phyloP scores from a whole-genome alignment of 371 early-diverging fungal species.

The Actinomortierella wolfii region DNA sequence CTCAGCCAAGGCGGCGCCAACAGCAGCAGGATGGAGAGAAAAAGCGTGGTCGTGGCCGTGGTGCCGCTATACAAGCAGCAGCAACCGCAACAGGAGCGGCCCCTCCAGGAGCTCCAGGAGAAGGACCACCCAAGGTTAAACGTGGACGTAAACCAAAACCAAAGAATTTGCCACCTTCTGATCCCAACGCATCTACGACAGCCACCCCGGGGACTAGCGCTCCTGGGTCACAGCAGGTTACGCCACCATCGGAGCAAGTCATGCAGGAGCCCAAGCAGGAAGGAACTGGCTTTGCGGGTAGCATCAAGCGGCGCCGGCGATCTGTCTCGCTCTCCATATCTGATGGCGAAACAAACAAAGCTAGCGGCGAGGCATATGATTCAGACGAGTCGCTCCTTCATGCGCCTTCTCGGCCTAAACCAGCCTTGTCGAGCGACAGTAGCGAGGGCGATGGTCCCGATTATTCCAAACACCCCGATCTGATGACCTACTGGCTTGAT shows the following conservation, averaged over 20 bases:
- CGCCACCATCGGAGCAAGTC: background rate
- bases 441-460: conserved; percentile 7
- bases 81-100: background rate
- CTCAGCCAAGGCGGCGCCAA: background rate
- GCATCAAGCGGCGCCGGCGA: background rate
- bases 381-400: background rate
- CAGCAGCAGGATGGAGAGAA: background rate
- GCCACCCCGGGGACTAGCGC: too few relatives aligned
- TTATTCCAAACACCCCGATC: conserved; percentile 27
- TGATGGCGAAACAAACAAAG: background rate
- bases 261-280: background rate
- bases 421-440: conserved; percentile 3
- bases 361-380: background rate
- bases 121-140: conserved; percentile 14
- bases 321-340: background rate
- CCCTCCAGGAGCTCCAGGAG: background rate
- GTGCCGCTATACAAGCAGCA: too few relatives aligned
- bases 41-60: too few relatives aligned
- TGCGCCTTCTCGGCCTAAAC: background rate
- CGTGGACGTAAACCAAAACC: conserved; percentile 31
- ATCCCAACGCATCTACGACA: too few relatives aligned
- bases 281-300: too few relatives aligned
- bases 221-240: background rate
- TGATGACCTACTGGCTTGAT: conserved; percentile 37
- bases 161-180: conserved; percentile 11